Base-by-base conservation (phyloP, 2,329 filamentous ascomycete genomes). In the Alternaria arbusti region DNA sequence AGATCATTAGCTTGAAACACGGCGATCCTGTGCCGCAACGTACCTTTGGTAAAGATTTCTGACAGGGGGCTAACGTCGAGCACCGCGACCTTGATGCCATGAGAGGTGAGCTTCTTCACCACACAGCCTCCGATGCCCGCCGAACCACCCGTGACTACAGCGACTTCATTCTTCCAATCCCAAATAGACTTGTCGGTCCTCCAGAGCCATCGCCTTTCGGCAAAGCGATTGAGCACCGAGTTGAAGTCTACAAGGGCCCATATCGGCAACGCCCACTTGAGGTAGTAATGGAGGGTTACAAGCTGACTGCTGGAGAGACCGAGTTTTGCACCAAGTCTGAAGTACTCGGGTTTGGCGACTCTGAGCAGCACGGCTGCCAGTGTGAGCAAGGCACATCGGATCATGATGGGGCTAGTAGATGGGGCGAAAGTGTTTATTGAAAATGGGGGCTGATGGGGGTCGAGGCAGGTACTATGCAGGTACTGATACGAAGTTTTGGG, bases 151-250 rank as follows among this genome's bases (percentile, higher is more conserved):
- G 79, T 81, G 25, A 81, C 72, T 17, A 80, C 75, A 17, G 77
- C 78, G 1, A 80, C 51, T 54, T 81, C 77, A 5, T 66, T 61
- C 25, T 67, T 59, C 76, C 74, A 79, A 13, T 74, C 51, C 78
- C 78, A 79, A 3, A 45, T 49, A 26, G 58, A 70, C 52, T 70
- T 72, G 52, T 77, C 74, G 44, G 70, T 68, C 17, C 58, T 73
- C 65, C 80, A 75, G 8, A 74, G 64, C 79, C 81, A 84, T 62
- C 80, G 79, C 70, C 83, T 78, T 54, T 74, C 70, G 6, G 78
- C 78, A 72, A 73, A 76, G 20, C 64, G 63, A 59, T 73, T 79
- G 13, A 79, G 64, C 10, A 66, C 20, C 7, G 67, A 67, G 54
- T 80, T 79, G 25, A 69, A 44, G 44, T 78, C 73, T 13, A 65